Evolutionary conservation across 2,329 filamentous ascomycete species (phyloP).

Genomic region (Fusarium duplospermum): DNA sequence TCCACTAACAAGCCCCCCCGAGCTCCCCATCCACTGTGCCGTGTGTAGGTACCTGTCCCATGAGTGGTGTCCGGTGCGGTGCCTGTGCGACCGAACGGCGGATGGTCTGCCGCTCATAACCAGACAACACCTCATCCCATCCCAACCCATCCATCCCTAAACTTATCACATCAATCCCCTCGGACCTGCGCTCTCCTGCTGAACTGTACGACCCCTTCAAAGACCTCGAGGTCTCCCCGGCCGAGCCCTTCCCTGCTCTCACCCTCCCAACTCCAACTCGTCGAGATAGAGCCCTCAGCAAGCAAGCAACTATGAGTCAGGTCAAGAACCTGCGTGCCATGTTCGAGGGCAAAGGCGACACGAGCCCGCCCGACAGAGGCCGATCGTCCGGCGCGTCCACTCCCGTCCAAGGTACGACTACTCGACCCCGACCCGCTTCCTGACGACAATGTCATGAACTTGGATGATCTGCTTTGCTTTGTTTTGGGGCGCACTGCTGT

Average conservation of each 20-base stretch:
- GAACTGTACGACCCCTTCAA: constrained; percentile 18
- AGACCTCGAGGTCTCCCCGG: constrained; percentile 38
- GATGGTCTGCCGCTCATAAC: constrained; percentile 30
- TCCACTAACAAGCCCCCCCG: constrained; percentile 31
- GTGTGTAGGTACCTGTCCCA: constrained; percentile 9
- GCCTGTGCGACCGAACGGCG: constrained; percentile 25
- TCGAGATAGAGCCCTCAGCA: constrained; percentile 32
- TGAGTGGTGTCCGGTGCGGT: constrained; percentile 13
- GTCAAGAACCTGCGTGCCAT: constrained; percentile 82
- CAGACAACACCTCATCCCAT: constrained; percentile 37
- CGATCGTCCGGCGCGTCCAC: constrained; percentile 70
- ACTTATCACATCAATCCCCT: constrained; percentile 12
- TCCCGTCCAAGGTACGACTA: constrained; percentile 45
- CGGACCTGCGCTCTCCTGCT: constrained; percentile 4
- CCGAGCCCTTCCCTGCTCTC: constrained; percentile 42
- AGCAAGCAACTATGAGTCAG: constrained; percentile 67
- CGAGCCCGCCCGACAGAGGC: constrained; percentile 75
- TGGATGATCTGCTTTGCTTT: constrained; percentile 12
- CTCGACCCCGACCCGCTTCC: constrained; percentile 9
- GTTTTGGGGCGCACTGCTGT: constrained; percentile 22
- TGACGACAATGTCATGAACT: constrained; percentile 7
- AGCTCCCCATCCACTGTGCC: constrained; percentile 13
- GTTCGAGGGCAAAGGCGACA: constrained; percentile 79
- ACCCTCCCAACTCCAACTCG: constrained; percentile 12
- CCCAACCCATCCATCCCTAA: constrained; percentile 19